These are phyloP conservation scores for Fusarium piperis DNA, from an alignment of 2,329 filamentous ascomycete genomes.

Conservation along the genomic window DNA sequence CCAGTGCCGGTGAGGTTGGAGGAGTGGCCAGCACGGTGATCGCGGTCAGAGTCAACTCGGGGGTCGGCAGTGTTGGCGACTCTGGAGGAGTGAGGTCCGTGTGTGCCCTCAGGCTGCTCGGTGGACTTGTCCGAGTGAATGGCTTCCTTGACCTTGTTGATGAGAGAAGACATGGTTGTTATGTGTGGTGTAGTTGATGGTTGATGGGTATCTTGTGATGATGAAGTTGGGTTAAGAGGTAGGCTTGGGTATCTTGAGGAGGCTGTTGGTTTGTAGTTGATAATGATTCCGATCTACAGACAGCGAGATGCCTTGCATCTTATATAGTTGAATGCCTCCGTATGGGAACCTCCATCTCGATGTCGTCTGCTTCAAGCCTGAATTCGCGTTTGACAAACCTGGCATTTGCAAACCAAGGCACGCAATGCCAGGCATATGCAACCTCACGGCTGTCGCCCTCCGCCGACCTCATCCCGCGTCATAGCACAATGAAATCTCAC, in stretches of 20 bases:
- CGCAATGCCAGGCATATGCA: conserved; percentile 10
- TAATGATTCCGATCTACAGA: conserved; percentile 13
- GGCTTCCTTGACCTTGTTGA: conserved; percentile 70
- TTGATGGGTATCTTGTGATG: conserved; percentile 17
- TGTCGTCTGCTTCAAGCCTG: conserved; percentile 11
- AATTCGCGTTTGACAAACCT: not conserved
- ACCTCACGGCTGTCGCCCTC: conserved; percentile 7
- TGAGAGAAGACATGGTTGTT: conserved; percentile 63
- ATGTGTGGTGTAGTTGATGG: not conserved
- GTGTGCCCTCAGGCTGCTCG: conserved; percentile 34
- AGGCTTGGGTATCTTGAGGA: conserved; percentile 31
- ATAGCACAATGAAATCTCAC: conserved; percentile 31
- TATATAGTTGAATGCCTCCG: conserved; percentile 34
- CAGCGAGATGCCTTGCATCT: conserved; percentile 14
- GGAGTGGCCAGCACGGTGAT: conserved; percentile 46
- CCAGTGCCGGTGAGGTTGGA: not conserved
- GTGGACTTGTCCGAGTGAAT: conserved; percentile 55
- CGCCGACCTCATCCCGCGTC: conserved; percentile 39
- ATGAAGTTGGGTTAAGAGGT: conserved; percentile 3
- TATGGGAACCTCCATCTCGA: conserved; percentile 21
- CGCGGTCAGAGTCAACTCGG: conserved; percentile 61
- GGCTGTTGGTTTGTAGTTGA: conserved; percentile 14
- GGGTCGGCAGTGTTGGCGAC: conserved; percentile 59
- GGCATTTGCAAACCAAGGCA: conserved; percentile 23
- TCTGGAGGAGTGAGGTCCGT: conserved; percentile 30